phyloP scores from a whole-genome alignment of 768 basidiomycete species.

The Termitomyces heimii region DNA sequence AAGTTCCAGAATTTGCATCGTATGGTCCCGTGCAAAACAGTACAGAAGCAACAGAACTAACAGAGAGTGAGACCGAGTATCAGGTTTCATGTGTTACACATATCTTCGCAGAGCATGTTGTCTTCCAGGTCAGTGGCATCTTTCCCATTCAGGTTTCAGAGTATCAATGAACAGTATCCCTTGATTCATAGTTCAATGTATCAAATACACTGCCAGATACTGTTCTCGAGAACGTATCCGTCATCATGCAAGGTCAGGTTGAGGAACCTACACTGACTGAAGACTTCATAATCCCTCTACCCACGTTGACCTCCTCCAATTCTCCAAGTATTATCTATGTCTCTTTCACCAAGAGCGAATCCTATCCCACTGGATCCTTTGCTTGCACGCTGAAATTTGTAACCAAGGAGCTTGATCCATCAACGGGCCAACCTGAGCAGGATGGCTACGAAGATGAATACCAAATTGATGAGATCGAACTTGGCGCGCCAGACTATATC shows the following conservation, averaged over 20 bases:
- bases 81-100: slow-evolving; percentile 97
- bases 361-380: slow-evolving; percentile 82
- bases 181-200: slow-evolving; percentile 75
- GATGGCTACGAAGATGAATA: slow-evolving; percentile 99
- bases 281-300: slow-evolving; percentile 90
- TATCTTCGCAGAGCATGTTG: slow-evolving; percentile 89
- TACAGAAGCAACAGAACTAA: slow-evolving; percentile 77
- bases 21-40: slow-evolving; percentile 90
- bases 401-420: slow-evolving; percentile 96
- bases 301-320: slow-evolving; percentile 57
- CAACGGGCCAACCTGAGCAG: slow-evolving; percentile 91
- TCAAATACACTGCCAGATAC: slow-evolving; percentile 96
- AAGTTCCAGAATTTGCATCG: slow-evolving; percentile 77
- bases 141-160: neutral
- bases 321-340: slow-evolving; percentile 90
- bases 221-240: slow-evolving; percentile 89
- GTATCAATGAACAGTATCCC: neutral
- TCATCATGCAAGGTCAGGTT: slow-evolving; percentile 82
- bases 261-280: slow-evolving; percentile 75
- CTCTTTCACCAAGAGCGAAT: slow-evolving; percentile 81
- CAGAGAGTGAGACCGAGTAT: slow-evolving; percentile 97
- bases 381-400: slow-evolving; percentile 88
- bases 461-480: slow-evolving; percentile 91
- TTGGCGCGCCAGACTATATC: slow-evolving; percentile 93
- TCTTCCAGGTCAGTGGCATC: slow-evolving; percentile 76